Evolutionary conservation across 768 basidiomycete species (phyloP).

Genomic region (Hebeloma cylindrosporum): DNA sequence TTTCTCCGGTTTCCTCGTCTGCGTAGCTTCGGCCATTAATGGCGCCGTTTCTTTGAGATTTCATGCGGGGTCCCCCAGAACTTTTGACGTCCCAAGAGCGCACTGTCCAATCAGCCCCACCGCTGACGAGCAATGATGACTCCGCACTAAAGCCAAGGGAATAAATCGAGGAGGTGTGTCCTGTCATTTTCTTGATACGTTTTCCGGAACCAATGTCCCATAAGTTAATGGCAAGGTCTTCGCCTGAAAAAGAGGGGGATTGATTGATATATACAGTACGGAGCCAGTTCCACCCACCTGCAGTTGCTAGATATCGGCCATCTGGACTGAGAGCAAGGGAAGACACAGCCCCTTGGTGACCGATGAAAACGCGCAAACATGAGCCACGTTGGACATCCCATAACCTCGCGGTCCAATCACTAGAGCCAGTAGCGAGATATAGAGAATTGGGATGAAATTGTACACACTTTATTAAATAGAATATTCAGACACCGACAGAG

Average conservation of each 20-base stretch:
- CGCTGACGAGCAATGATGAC: slow-evolving; percentile 86
- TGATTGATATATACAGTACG: not conserved
- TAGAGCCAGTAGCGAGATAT: slow-evolving; percentile 95
- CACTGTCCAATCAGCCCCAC: slow-evolving; percentile 93
- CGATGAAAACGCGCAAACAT: slow-evolving; percentile 93
- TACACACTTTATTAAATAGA: slow-evolving; percentile 61
- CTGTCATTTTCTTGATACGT: slow-evolving; percentile 94
- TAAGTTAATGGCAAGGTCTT: slow-evolving; percentile 90
- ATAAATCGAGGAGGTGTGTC: slow-evolving; percentile 87
- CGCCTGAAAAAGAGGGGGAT: slow-evolving; percentile 44
- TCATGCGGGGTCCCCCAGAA: slow-evolving; percentile 61
- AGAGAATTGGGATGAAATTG: slow-evolving; percentile 97
- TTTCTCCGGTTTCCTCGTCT: slow-evolving; percentile 64
- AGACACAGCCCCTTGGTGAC: slow-evolving; percentile 88
- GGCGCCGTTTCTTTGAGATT: slow-evolving; percentile 56
- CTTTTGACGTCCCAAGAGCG: slow-evolving; percentile 97
- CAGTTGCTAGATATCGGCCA: slow-evolving; percentile 90
- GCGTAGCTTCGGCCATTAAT: slow-evolving; percentile 35
- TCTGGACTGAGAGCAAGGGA: slow-evolving; percentile 90
- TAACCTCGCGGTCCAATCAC: slow-evolving; percentile 91
- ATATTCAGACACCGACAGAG: not conserved
- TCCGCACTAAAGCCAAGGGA: slow-evolving; percentile 91
- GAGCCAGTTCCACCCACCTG: slow-evolving; percentile 47
- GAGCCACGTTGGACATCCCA: slow-evolving; percentile 98
- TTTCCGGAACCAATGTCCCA: slow-evolving; percentile 98